Conservation (phyloP, 108 stramenopile species). For the Chaetoceros muelleri region DNA sequence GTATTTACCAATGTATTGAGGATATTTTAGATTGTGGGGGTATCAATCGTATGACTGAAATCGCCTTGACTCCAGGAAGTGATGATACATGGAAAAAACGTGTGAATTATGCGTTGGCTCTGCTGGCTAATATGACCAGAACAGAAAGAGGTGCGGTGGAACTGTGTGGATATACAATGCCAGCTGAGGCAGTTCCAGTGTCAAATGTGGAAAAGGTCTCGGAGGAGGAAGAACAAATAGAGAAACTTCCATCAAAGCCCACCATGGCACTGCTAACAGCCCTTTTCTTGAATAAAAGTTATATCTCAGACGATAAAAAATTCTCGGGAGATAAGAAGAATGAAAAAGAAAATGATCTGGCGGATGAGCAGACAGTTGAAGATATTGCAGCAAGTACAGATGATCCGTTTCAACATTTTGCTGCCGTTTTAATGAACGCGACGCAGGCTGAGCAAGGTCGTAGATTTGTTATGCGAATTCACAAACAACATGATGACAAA, state of each 20-base stretch:
- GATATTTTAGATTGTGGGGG: conserved; percentile 35
- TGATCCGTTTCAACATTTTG: conserved; percentile 86
- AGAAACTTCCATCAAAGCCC: neutral
- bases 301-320: conserved; percentile 2
- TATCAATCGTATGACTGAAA: conserved; percentile 46
- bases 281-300: neutral
- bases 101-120: conserved; percentile 56
- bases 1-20: conserved; percentile 34
- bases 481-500: conserved; percentile 2
- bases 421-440: conserved; percentile 77
- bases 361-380: conserved; percentile 3
- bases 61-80: conserved; percentile 29
- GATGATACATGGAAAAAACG: conserved; percentile 24
- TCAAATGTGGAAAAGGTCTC: neutral
- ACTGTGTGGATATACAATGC: conserved; percentile 55
- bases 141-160: conserved; percentile 63
- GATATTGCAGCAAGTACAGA: conserved; percentile 15
- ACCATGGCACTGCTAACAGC: neutral
- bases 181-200: conserved; percentile 51
- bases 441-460: conserved; percentile 70
- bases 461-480: conserved; percentile 51
- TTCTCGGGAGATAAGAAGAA: conserved; percentile 1
- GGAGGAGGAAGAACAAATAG: conserved; percentile 14
- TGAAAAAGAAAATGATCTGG: conserved; percentile 13
- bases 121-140: conserved; percentile 70